Evolutionary conservation across 2,329 filamentous ascomycete genomes (phyloP).

Genomic region (Xylariales sp.): DNA sequence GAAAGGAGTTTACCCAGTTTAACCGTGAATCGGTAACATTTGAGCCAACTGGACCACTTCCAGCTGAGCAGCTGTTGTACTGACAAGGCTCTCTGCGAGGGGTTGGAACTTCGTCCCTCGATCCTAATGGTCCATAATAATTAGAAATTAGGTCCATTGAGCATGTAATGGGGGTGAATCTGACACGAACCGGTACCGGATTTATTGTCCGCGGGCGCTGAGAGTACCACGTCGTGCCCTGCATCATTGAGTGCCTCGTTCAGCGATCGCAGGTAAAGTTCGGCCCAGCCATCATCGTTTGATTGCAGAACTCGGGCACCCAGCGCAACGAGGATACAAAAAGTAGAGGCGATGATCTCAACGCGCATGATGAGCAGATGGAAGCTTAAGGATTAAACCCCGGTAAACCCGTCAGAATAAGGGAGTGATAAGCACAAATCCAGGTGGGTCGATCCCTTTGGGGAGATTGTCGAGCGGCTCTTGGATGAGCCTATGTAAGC

Average conservation of each 20-base stretch:
- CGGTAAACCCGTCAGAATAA: too few species aligned
- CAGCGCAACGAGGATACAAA: slow-evolving; percentile 10
- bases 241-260: slow-evolving; percentile 50
- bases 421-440: too few species aligned
- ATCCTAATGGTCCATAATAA: slow-evolving; percentile 39
- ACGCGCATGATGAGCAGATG: too few species aligned
- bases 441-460: too few species aligned
- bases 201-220: slow-evolving; percentile 61
- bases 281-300: slow-evolving; percentile 74
- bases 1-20: slow-evolving; percentile 70
- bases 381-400: too few species aligned
- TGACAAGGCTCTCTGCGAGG: slow-evolving; percentile 49
- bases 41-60: slow-evolving; percentile 50
- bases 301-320: slow-evolving; percentile 55
- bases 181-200: slow-evolving; percentile 59
- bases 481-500: too few species aligned
- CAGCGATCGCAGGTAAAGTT: slow-evolving; percentile 59
- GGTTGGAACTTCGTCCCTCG: slow-evolving; percentile 42
- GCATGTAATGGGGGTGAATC: too few species aligned
- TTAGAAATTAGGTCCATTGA: slow-evolving; percentile 11
- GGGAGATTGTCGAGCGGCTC: too few species aligned
- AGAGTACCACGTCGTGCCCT: slow-evolving; percentile 60
- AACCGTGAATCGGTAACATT: slow-evolving; percentile 54
- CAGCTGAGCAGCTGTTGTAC: slow-evolving; percentile 56
- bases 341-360: too few species aligned